Percentiles rank a stretch among this genome's conserved stretches.
Conservation (phyloP, 352 stramenopile species). For the Pythium vanterpoolii region DNA sequence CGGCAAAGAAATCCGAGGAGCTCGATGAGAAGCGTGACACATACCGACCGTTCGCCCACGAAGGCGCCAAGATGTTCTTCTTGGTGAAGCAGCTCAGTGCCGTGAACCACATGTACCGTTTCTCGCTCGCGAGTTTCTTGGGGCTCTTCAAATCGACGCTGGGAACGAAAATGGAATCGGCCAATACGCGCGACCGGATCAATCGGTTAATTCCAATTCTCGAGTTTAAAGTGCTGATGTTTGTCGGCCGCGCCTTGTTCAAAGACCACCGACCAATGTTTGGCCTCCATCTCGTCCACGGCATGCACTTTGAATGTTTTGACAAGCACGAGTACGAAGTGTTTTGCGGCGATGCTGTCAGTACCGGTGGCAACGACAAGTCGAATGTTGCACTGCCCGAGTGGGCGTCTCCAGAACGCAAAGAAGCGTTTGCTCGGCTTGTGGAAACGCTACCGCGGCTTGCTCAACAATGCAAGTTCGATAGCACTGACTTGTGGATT, state of each 20-base stretch:
- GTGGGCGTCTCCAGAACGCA: constrained; percentile 83
- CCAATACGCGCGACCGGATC: constrained; percentile 79
- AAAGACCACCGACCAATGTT: constrained; percentile 94
- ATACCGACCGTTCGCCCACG: constrained; percentile 87
- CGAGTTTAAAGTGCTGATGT: constrained; percentile 89
- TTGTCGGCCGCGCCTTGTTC: constrained; percentile 90
- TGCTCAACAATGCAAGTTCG: constrained; percentile 74
- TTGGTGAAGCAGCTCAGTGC: constrained; percentile 87
- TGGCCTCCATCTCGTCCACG: constrained; percentile 91
- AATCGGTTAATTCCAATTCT: constrained; percentile 81
- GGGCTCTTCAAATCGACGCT: constrained; percentile 84
- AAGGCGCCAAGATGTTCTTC: constrained; percentile 93
- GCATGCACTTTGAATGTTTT: constrained; percentile 91
- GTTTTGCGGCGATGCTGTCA: constrained; percentile 86
- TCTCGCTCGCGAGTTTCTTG: constrained; percentile 91
- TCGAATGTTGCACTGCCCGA: constrained; percentile 40
- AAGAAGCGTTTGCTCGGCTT: constrained; percentile 78
- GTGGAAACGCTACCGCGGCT: constrained; percentile 70
- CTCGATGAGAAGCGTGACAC: constrained; percentile 91
- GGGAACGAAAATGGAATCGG: constrained; percentile 74
- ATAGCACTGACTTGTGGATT: constrained; percentile 84
- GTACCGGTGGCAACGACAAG: constrained; percentile 32
- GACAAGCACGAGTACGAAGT: constrained; percentile 92
- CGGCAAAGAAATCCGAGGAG: constrained; percentile 86
- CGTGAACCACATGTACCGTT: constrained; percentile 96